phyloP scores from a whole-genome alignment of 768 basidiomycete species.

The Trametes coccinea region DNA sequence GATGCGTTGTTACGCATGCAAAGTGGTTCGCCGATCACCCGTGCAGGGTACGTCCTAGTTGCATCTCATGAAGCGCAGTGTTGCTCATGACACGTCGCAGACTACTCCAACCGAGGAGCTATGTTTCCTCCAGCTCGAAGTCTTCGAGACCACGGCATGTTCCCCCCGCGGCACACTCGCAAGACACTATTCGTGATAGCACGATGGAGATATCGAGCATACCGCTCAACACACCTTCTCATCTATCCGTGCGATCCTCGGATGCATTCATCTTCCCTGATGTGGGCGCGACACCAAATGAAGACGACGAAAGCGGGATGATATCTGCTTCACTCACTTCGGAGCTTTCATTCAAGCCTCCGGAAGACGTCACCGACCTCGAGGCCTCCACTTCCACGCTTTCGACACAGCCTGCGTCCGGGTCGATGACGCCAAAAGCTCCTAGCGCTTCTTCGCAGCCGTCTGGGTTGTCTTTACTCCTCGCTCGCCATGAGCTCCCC shows the following conservation, averaged over 20 bases:
- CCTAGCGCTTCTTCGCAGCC: slow-evolving; percentile 19
- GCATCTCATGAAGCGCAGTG: no score
- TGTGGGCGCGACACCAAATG: slow-evolving; percentile 8
- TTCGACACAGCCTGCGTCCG: slow-evolving; percentile 17
- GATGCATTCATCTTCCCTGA: slow-evolving; percentile 45
- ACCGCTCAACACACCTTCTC: slow-evolving; percentile 32
- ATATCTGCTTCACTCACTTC: slow-evolving; percentile 16
- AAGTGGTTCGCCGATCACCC: slow-evolving; percentile 14
- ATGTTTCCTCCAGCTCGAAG: slow-evolving; percentile 34
- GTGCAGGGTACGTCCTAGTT: slow-evolving; percentile 3
- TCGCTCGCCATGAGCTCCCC: slow-evolving; percentile 21
- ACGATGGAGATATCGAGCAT: slow-evolving; percentile 65
- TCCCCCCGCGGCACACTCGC: slow-evolving; percentile 47
- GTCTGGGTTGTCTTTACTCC: slow-evolving; percentile 29
- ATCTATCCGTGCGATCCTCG: slow-evolving; percentile 24
- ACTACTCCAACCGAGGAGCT: slow-evolving; percentile 57
- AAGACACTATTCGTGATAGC: slow-evolving; percentile 61
- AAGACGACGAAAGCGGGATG: slow-evolving; percentile 8
- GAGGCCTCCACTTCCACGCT: slow-evolving; percentile 26
- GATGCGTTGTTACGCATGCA: slow-evolving; percentile 17
- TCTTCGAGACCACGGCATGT: slow-evolving; percentile 22
- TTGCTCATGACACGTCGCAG: slow-evolving; percentile 34
- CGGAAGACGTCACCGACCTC: slow-evolving; percentile 23
- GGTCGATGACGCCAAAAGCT: slow-evolving; percentile 24
- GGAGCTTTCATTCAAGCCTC: slow-evolving; percentile 20